These are phyloP conservation scores for Trapa bicornis DNA, from an alignment of 345 rosid species.

Conservation along the genomic window DNA sequence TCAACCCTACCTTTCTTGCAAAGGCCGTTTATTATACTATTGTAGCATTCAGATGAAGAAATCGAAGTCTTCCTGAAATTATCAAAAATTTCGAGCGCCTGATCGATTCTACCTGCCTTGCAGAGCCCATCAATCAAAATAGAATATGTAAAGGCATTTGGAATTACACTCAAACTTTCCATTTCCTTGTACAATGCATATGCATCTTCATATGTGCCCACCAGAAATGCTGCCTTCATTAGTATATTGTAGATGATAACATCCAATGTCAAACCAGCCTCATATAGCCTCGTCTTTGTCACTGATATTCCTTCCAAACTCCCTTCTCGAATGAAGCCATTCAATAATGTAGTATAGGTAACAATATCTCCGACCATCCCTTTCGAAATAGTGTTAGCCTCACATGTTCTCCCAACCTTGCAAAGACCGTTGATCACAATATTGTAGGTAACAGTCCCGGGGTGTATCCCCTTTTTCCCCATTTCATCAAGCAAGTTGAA, in stretches of 20 bases:
- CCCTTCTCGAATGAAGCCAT: constrained; percentile 48
- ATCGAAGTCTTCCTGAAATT: constrained; percentile 39
- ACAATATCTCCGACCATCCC: constrained; percentile 41
- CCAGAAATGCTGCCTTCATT: constrained; percentile 52
- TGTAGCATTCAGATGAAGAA: constrained; percentile 49
- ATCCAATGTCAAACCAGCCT: constrained; percentile 46
- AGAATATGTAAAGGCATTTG: constrained; percentile 46
- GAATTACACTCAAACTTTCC: constrained; percentile 42
- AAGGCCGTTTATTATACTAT: constrained; percentile 44
- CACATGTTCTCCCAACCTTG: constrained; percentile 47
- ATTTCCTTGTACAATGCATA: constrained; percentile 43
- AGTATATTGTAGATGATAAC: constrained; percentile 57
- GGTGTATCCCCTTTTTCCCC: constrained; percentile 57
- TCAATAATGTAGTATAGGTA: constrained; percentile 53
- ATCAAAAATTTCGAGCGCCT: constrained; percentile 70
- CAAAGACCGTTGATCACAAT: constrained; percentile 59
- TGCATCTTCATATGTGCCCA: constrained; percentile 71
- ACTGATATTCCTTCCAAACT: constrained; percentile 39
- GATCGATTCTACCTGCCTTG: constrained; percentile 51
- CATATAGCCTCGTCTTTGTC: constrained; percentile 37
- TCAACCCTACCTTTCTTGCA: constrained; percentile 49
- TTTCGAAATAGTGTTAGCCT: constrained; percentile 58
- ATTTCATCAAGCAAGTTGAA: constrained; percentile 48
- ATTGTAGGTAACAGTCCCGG: constrained; percentile 45
- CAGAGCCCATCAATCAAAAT: constrained; percentile 49